Percentiles rank a stretch among this genome's conserved stretches.
Evolutionary conservation across 192 early-diverging fungal species (phyloP).

Genomic region (Phlyctochytrium arcticum): DNA sequence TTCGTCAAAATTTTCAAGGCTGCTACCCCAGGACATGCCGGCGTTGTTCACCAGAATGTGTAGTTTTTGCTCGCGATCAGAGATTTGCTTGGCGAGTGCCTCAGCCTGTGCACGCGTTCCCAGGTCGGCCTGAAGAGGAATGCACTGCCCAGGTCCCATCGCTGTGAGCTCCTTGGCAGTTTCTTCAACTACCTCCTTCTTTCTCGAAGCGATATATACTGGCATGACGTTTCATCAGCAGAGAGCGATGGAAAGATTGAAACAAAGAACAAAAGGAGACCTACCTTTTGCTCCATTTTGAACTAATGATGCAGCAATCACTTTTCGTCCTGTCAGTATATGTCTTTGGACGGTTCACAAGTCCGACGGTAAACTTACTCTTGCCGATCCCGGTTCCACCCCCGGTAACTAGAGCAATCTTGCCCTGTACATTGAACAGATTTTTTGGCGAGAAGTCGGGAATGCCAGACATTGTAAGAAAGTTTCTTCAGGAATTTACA

Average conservation of each 20-base stretch:
- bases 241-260: no score
- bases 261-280: neutral
- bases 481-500: neutral
- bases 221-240: no score
- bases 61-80: conserved; percentile 54
- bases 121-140: conserved; percentile 71
- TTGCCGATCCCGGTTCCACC: conserved; percentile 54
- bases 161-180: conserved; percentile 63
- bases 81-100: conserved; percentile 51
- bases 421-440: conserved; percentile 50
- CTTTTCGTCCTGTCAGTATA: no score
- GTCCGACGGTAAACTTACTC: conserved; percentile 46
- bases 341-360: no score
- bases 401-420: conserved; percentile 80
- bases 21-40: conserved; percentile 48
- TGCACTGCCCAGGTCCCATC: conserved; percentile 67
- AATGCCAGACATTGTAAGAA: neutral
- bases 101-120: conserved; percentile 53
- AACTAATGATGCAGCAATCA: conserved; percentile 70
- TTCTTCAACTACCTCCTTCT: conserved; percentile 42
- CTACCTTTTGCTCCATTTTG: conserved; percentile 73
- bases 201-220: conserved; percentile 89
- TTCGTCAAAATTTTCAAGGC: conserved; percentile 39
- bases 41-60: conserved; percentile 87
- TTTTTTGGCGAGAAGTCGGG: conserved; percentile 11